phyloP scores from a whole-genome alignment of 208 protist species.

The Acanthamoeba healyi region DNA sequence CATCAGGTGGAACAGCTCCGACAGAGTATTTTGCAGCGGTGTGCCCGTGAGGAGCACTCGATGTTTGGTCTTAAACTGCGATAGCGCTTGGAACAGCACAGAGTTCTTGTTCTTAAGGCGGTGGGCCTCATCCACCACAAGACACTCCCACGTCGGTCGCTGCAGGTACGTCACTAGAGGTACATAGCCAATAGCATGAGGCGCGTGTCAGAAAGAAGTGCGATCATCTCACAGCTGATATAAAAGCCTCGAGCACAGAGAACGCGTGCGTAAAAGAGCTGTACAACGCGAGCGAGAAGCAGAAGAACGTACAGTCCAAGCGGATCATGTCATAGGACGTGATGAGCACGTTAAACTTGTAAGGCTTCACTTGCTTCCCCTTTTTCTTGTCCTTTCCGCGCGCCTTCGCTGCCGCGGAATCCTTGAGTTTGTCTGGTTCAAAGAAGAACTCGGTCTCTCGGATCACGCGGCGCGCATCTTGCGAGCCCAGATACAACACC shows the following conservation, averaged over 20 bases:
- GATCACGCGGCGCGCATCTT: slow-evolving; percentile 84
- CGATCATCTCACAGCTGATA: too few relatives aligned
- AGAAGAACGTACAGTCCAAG: slow-evolving; percentile 66
- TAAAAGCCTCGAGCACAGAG: neutral
- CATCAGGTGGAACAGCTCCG: slow-evolving; percentile 92
- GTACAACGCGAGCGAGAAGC: neutral
- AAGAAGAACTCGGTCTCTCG: slow-evolving; percentile 83
- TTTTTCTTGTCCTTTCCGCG: neutral
- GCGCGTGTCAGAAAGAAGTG: neutral
- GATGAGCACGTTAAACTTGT: slow-evolving; percentile 93
- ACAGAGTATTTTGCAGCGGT: slow-evolving; percentile 89
- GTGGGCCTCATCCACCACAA: slow-evolving; percentile 94
- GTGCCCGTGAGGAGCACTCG: slow-evolving; percentile 92
- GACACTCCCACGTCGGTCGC: slow-evolving; percentile 38
- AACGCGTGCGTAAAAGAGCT: too few relatives aligned
- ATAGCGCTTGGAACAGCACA: slow-evolving; percentile 86
- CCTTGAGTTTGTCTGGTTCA: slow-evolving; percentile 44
- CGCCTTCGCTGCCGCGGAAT: neutral
- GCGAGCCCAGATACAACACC: slow-evolving; percentile 84
- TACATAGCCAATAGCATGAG: neutral
- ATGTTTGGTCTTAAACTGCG: slow-evolving; percentile 84
- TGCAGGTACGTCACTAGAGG: slow-evolving; percentile 60
- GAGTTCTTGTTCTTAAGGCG: slow-evolving; percentile 93
- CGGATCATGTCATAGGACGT: slow-evolving; percentile 94
- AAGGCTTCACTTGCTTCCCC: slow-evolving; percentile 49